A percentile compares a stretch with the other conserved stretches of the same genome.
Conservation (phyloP, 2,329 filamentous ascomycete species). For the Rhinocladiella mackenziei region DNA sequence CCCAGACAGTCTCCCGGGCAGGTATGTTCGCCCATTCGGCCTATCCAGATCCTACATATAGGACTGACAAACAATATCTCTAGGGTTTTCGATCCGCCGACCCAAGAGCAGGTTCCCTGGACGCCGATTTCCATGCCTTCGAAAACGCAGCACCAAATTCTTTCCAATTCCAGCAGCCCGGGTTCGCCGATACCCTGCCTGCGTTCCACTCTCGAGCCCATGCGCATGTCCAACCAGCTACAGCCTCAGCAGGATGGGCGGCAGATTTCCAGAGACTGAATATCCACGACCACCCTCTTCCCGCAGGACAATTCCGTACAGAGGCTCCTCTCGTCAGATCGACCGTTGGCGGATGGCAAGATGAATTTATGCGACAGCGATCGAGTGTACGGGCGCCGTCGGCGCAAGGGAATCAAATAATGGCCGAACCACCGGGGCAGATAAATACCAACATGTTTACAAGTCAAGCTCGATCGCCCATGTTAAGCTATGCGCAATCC, state of each 20-base stretch:
- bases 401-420: constrained; percentile 20
- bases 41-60: constrained; percentile 1
- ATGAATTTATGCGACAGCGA: constrained; percentile 53
- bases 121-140: constrained; percentile 67
- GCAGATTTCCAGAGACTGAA: constrained; percentile 47
- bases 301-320: constrained; percentile 46
- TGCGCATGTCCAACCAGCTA: too few species aligned
- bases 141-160: constrained; percentile 47
- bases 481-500: constrained; percentile 20
- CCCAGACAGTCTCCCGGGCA: constrained; percentile 53
- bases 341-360: constrained; percentile 52
- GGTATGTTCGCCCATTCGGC: constrained; percentile 39
- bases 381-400: constrained; percentile 30
- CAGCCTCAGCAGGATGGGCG: constrained; percentile 39
- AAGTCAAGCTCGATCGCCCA: constrained; percentile 1
- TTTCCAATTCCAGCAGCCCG: constrained; percentile 33
- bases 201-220: constrained; percentile 28
- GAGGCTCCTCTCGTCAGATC: constrained; percentile 35
- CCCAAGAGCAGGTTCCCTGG: constrained; percentile 52
- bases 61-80: background rate
- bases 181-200: constrained; percentile 20
- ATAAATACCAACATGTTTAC: constrained; percentile 20
- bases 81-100: constrained; percentile 62
- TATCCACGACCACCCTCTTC: constrained; percentile 44
- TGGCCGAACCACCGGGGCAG: constrained; percentile 24